Conservation (phyloP, 2,329 filamentous ascomycete species). For the Arthrobotrys megalospora region DNA sequence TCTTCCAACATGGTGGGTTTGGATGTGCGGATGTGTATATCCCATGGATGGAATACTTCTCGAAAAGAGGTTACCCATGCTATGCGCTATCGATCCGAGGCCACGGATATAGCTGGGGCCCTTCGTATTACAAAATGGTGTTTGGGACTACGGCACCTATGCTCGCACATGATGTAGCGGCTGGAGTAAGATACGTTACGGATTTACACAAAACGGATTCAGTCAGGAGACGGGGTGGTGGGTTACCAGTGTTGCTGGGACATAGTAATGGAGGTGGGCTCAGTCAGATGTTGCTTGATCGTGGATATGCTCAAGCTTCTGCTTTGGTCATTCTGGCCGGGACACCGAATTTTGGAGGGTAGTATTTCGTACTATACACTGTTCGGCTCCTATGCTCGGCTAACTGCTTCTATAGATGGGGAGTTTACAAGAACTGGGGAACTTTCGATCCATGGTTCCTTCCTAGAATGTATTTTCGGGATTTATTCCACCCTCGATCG, state of each 20-base stretch:
- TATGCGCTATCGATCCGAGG: conserved; percentile 73
- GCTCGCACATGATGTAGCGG: conserved; percentile 64
- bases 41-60: conserved; percentile 71
- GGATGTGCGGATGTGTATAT: conserved; percentile 72
- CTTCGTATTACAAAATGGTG: conserved; percentile 67
- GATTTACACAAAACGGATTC: conserved; percentile 68
- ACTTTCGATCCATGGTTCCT: conserved; percentile 71
- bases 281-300: conserved; percentile 70
- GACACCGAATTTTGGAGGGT: conserved; percentile 71
- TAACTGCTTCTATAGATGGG: conserved; percentile 42
- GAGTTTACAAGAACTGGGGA: conserved; percentile 70
- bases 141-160: conserved; percentile 61
- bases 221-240: conserved; percentile 62
- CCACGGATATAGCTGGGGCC: conserved; percentile 72
- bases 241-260: conserved; percentile 68
- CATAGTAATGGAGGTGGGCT: conserved; percentile 73
- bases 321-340: conserved; percentile 70
- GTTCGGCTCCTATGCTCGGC: conserved; percentile 33
- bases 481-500: conserved; percentile 71
- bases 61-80: conserved; percentile 69
- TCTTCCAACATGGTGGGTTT: conserved; percentile 65
- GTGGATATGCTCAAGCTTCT: conserved; percentile 67
- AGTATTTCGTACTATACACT: conserved; percentile 63
- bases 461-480: conserved; percentile 69
- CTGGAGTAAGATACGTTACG: conserved; percentile 68